Percentiles rank a stretch among this genome's conserved stretches.
These are phyloP conservation scores for Iris macrosiphon DNA, from an alignment of 106 monocot genomes.

Conservation along the genomic window DNA sequence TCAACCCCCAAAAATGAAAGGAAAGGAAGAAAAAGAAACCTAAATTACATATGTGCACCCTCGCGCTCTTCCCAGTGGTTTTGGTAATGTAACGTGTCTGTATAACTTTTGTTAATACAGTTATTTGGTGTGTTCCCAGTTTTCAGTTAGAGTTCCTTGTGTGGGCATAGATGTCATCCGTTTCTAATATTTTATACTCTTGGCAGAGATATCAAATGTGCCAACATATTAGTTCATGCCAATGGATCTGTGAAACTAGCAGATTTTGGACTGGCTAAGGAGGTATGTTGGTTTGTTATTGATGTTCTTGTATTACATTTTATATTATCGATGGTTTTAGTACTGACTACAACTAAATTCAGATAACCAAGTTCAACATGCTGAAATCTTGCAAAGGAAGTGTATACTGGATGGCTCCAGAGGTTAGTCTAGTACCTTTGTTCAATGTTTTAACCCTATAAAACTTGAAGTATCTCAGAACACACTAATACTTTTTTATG, in stretches of 20 bases:
- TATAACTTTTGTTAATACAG: too few species aligned
- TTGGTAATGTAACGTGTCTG: too few species aligned
- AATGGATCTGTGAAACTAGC: slow-evolving; percentile 93
- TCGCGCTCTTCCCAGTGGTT: too few species aligned
- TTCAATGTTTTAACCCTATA: not conserved
- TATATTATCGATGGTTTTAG: not conserved
- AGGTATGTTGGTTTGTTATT: slow-evolving; percentile 40
- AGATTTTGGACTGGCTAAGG: slow-evolving; percentile 96
- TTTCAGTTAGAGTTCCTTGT: too few species aligned
- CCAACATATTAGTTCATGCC: slow-evolving; percentile 92
- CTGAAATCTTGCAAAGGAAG: slow-evolving; percentile 97
- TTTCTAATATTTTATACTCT: too few species aligned
- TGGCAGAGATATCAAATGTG: slow-evolving; percentile 91
- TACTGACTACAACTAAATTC: slow-evolving; percentile 9
- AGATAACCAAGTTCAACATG: slow-evolving; percentile 58
- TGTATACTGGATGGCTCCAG: slow-evolving; percentile 99
- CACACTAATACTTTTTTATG: not conserved
- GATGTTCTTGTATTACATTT: not conserved
- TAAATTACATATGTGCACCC: too few species aligned
- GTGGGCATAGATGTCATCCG: too few species aligned
- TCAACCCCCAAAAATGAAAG: too few species aligned
- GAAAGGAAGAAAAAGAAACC: too few species aligned
- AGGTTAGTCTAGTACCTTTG: slow-evolving; percentile 39
- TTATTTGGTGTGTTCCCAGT: too few species aligned
- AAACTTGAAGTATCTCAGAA: not conserved